A percentile compares a stretch with the other conserved stretches of the same genome.
Evolutionary conservation across 805 yeast species (phyloP).

Genomic region (Nematodospora valgi): DNA sequence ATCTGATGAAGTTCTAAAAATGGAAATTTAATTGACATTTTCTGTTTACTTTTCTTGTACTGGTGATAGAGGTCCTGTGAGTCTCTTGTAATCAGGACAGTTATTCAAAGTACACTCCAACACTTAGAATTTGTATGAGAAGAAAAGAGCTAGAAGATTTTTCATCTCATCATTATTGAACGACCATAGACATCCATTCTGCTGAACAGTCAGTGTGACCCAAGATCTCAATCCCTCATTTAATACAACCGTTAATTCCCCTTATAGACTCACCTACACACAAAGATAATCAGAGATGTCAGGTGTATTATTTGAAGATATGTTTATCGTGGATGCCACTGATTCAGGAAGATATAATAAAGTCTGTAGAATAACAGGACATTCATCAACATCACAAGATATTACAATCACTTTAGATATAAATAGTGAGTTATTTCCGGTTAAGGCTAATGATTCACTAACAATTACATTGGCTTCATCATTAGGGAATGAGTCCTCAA

Average conservation of each 20-base stretch:
- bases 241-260: no score
- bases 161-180: conserved; percentile 7
- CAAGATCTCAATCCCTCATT: no score
- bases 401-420: conserved; percentile 83
- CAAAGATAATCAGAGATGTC: conserved; percentile 37
- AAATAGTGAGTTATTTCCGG: conserved; percentile 90
- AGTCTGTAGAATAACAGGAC: conserved; percentile 84
- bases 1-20: no score
- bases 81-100: no score
- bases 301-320: conserved; percentile 85
- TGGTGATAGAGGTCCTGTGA: no score
- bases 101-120: no score
- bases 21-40: no score
- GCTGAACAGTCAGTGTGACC: not conserved
- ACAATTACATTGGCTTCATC: conserved; percentile 85
- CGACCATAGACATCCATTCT: not conserved
- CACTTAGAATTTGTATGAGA: no score
- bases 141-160: conserved; percentile 5
- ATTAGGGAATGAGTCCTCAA: conserved; percentile 47
- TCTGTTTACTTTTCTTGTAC: no score
- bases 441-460: conserved; percentile 67
- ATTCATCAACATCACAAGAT: conserved; percentile 76
- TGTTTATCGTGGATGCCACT: conserved; percentile 78
- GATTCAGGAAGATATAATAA: conserved; percentile 90
- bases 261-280: not conserved